These are phyloP conservation scores for Aspergillus bridgeri DNA, from an alignment of 495 filamentous ascomycete genomes.

Conservation along the genomic window DNA sequence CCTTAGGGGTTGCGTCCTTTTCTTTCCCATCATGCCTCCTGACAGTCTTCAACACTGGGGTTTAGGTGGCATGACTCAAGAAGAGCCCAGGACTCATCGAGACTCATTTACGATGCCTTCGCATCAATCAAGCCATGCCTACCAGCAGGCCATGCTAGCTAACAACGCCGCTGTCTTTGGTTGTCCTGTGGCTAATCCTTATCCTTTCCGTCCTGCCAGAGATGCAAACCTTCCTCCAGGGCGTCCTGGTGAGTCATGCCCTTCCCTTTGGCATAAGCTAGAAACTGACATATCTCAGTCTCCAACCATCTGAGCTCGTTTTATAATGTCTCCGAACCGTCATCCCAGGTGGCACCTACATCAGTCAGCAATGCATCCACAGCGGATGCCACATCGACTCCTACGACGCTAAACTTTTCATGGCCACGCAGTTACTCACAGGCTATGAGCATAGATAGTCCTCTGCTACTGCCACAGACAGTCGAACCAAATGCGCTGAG, in stretches of 20 bases:
- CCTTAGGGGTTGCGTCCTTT: neutral
- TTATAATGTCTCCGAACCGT: neutral
- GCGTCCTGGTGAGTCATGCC: neutral
- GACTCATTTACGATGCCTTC: no score
- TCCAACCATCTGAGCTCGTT: no score
- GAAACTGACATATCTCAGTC: neutral
- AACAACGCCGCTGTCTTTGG: neutral
- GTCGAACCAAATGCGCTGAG: neutral
- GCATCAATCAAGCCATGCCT: neutral
- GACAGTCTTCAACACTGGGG: neutral
- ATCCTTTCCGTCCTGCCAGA: no score
- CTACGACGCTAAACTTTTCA: neutral
- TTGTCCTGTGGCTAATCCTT: neutral
- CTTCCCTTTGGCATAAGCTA: neutral
- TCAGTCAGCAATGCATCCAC: neutral
- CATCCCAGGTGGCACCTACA: neutral
- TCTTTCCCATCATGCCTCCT: neutral
- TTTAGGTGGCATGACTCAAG: neutral
- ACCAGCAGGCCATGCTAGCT: neutral
- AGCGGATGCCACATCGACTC: neutral
- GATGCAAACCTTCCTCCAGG: no score
- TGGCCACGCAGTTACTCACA: neutral
- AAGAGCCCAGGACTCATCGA: neutral
- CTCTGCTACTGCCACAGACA: neutral
- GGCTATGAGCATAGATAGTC: neutral